phyloP scores from a whole-genome alignment of 2,329 filamentous ascomycete genomes.

The Macrophomina pseudophaseolina region DNA sequence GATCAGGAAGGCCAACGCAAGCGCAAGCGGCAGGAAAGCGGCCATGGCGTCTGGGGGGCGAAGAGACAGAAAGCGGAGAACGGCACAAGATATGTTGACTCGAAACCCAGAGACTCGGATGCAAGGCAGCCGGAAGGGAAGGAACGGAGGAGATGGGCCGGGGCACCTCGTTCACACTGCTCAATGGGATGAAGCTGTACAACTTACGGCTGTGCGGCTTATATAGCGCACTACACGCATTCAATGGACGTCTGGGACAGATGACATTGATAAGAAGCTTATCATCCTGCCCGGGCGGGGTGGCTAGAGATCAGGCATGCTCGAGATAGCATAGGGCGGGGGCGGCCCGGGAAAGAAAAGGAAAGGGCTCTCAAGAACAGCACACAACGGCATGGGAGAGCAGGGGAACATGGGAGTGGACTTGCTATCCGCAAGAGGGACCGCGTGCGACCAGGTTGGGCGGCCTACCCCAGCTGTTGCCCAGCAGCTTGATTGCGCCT shows the following conservation, averaged over 20 bases:
- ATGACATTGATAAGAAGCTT: slow-evolving; percentile 16
- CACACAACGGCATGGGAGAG: not conserved
- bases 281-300: slow-evolving; percentile 2
- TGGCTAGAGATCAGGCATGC: not conserved
- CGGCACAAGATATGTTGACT: not conserved
- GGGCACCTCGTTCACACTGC: not conserved
- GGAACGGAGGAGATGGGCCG: not conserved
- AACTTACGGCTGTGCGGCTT: slow-evolving; percentile 7
- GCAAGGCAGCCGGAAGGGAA: not conserved
- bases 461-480: slow-evolving; percentile 1
- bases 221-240: slow-evolving; percentile 3
- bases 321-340: slow-evolving; percentile 12
- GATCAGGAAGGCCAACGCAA: slow-evolving; percentile 40
- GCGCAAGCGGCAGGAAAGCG: slow-evolving; percentile 32
- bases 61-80: not conserved
- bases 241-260: not conserved
- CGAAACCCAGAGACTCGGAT: not conserved
- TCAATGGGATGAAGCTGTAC: slow-evolving; percentile 10
- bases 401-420: slow-evolving; percentile 23
- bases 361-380: not conserved
- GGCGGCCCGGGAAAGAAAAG: not conserved
- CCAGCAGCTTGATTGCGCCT: slow-evolving; percentile 19
- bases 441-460: slow-evolving; percentile 14
- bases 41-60: slow-evolving; percentile 29
- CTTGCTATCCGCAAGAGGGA: slow-evolving; percentile 26